Base-by-base conservation (phyloP, 768 basidiomycete genomes). In the Rubroboletus satanas region DNA sequence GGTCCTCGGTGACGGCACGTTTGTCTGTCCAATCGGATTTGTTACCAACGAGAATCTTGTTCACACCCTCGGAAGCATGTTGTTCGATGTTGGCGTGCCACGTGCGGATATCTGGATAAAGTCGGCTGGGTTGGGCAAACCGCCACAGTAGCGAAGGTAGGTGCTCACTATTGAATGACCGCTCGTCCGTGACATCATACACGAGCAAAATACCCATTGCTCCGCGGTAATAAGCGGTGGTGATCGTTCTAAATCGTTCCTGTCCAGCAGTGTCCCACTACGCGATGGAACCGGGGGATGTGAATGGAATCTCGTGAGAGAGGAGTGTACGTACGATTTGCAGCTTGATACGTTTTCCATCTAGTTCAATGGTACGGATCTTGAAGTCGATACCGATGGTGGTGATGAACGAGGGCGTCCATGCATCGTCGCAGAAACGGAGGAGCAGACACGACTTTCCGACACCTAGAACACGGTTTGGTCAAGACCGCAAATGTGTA, bases 191-290 rank as follows among this genome's bases (percentile, higher is more conserved):
- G 35, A 98, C 95, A 67, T 95, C 93, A 74, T 98, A 99, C n/a
- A 99, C 95, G 54, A 99, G 82, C 52, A 99, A 80, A 66, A 98
- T 99, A 51, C 97, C 97, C 87, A 97, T 96, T 21, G 97, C 97
- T 36, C 96, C 96, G 59, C 97, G 91, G 79, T 99, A 99, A 75
- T 99, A 99, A 11, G 97, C 93, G 21, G 95, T 95, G 43, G 97
- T 98, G 72, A 99, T 98, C 18, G 97, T 98, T 68, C 96, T 81
- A 79, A 98, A 98, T 28, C 95, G 88, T 77, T 99, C 97, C 77
- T 98, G 96, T 32, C 97, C 97, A 52, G 96, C 95, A 56, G 96
- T 99, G 71, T 98, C 96, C 96, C 96, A 98, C 95, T 98, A 66
- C 51, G 51, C 45, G 39, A 54, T 33, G 51, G 23, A 21, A 4